A percentile compares a stretch with the other conserved stretches of the same genome.
phyloP scores from a whole-genome alignment of 2,329 filamentous ascomycete species.

The Arachnomyces sp. region DNA sequence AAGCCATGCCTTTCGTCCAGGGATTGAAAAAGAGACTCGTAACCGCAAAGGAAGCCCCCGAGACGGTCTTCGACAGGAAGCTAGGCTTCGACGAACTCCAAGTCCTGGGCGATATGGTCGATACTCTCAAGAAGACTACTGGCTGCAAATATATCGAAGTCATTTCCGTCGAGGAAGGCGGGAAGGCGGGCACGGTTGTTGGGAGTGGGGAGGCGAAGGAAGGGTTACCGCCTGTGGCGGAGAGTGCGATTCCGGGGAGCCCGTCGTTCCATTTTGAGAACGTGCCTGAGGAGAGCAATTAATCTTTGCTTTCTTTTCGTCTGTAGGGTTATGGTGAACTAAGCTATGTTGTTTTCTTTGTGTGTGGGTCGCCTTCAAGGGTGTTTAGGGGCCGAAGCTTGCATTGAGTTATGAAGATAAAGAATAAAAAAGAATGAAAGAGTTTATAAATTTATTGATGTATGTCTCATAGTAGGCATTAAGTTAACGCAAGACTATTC shows the following conservation, averaged over 20 bases:
- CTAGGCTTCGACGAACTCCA: slow-evolving; percentile 77
- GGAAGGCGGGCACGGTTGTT: slow-evolving; percentile 38
- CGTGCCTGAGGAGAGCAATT: slow-evolving; percentile 45
- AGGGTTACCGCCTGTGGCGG: slow-evolving; percentile 53
- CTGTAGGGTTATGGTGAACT: neutral
- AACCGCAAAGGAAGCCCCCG: slow-evolving; percentile 53
- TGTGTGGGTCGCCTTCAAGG: too few species aligned
- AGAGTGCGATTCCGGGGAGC: slow-evolving; percentile 68
- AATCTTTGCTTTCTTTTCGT: slow-evolving; percentile 29
- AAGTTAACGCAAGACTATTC: too few species aligned
- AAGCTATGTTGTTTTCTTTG: too few species aligned
- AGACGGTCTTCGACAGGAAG: slow-evolving; percentile 70
- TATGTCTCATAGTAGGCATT: too few species aligned
- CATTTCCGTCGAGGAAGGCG: slow-evolving; percentile 58
- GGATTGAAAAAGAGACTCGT: slow-evolving; percentile 73
- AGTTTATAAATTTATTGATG: neutral
- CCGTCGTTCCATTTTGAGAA: slow-evolving; percentile 85
- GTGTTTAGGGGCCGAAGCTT: neutral
- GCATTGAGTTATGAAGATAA: neutral
- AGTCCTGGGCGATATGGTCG: slow-evolving; percentile 68
- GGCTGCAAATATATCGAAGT: slow-evolving; percentile 64
- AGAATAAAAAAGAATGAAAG: neutral
- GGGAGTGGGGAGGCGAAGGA: slow-evolving; percentile 45
- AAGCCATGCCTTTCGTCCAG: slow-evolving; percentile 96
- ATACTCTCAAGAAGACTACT: slow-evolving; percentile 67